Evolutionary conservation across 345 rosid species (phyloP).

Genomic region (Corchorus capsularis): DNA sequence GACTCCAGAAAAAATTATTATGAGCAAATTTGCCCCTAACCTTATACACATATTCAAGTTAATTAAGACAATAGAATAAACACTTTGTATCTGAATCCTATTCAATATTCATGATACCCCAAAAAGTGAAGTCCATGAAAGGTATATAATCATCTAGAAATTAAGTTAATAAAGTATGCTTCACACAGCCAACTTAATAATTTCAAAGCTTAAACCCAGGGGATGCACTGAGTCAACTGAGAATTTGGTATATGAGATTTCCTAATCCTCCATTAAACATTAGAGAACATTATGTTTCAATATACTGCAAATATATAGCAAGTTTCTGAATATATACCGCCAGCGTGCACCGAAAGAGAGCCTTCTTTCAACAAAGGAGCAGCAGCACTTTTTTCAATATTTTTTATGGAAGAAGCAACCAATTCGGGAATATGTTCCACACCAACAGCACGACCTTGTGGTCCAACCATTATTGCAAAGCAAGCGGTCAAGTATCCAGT

Average conservation of each 20-base stretch:
- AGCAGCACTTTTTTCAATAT: constrained; percentile 68
- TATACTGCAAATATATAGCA: neutral
- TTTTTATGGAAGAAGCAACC: constrained; percentile 63
- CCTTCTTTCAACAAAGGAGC: constrained; percentile 73
- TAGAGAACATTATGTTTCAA: neutral
- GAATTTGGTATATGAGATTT: neutral
- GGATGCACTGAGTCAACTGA: neutral
- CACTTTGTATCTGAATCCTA: too few species aligned
- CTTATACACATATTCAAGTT: too few species aligned
- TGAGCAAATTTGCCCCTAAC: neutral
- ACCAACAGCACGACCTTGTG: constrained; percentile 80
- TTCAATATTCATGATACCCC: neutral
- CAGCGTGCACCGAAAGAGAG: constrained; percentile 71
- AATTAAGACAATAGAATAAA: too few species aligned
- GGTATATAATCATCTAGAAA: neutral
- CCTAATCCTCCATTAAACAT: constrained; percentile 1
- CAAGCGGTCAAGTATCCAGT: constrained; percentile 95
- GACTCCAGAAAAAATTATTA: neutral
- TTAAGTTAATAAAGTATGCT: neutral
- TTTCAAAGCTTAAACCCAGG: neutral
- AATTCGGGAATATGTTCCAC: constrained; percentile 93
- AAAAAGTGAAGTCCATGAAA: neutral
- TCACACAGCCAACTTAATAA: neutral
- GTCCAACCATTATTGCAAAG: constrained; percentile 92
- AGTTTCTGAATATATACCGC: constrained; percentile 58